Base-by-base conservation (phyloP, 768 basidiomycete genomes). In the Sutorius australiensis region DNA sequence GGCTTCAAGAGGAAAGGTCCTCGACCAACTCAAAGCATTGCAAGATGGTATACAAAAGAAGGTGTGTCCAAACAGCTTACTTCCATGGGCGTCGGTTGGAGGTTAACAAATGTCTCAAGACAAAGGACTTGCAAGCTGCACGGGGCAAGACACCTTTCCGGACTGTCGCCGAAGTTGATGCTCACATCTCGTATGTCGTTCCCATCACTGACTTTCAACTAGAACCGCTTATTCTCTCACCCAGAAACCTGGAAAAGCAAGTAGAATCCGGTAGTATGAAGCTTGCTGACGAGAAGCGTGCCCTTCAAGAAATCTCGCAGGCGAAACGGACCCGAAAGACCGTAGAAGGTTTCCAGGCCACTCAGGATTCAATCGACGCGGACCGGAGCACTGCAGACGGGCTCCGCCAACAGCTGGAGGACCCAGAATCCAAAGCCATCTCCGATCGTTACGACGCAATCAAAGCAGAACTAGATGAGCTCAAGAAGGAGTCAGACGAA, bases 221-320 rank as follows among this genome's bases (percentile, higher is more conserved):
- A 37, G 9, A 5, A 11, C 33, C 41, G 50, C 59, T 53, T 3
- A 58, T 19, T 21, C 16, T 39, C 55, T 56, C 51, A 31, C 43
- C 49, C 63, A 95, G 92, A 61, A 77, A 85, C 55, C 76, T 97
- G 54, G 91, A 98, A 46, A 87, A 82, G 65, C 89, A 93, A 67
- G 86, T 99, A 48, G 95, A 98, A 66, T 91, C 91, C 5, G 95
- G 95, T 24, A 82, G 63, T 53, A 79, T 99, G 80, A 97, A 92
- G 67, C 79, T 98, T 53, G 93, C 86, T 27, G 95, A 97, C 51
- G 97, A 99, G 73, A 98, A 97, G 73, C 86, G 92, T 47, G 90
- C 94, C 5, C 79, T 99, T n/a, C 80, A 82, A 59, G 95, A 98
- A 62, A 95, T 99, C 56, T 82, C 78, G 56, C 77, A 79, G 40